Evolutionary conservation across 116 monocot species (phyloP).

Genomic region (Cymodocea nodosa): DNA sequence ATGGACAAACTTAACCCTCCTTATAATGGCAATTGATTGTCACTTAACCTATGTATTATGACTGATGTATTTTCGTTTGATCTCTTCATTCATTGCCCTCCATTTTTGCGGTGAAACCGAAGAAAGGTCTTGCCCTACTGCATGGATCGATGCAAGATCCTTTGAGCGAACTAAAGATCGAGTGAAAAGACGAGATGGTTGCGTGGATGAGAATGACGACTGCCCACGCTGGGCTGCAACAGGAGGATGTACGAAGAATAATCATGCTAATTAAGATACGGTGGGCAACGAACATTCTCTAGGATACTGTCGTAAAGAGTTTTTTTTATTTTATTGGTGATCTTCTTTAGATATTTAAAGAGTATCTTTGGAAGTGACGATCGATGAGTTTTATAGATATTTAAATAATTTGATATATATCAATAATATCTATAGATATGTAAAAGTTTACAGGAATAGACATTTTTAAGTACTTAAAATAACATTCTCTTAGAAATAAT

Average conservation of each 20-base stretch:
- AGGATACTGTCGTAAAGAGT: slow-evolving; percentile 59
- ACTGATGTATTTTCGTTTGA: background rate
- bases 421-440: too few species aligned
- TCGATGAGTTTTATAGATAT: too few species aligned
- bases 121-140: slow-evolving; percentile 85
- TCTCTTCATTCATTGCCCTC: background rate
- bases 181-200: background rate
- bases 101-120: slow-evolving; percentile 55
- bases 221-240: slow-evolving; percentile 65
- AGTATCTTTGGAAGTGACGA: too few species aligned
- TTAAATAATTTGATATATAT: too few species aligned
- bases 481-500: too few species aligned
- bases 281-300: slow-evolving; percentile 30
- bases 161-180: slow-evolving; percentile 24
- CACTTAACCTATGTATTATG: too few species aligned
- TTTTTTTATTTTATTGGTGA: slow-evolving; percentile 26
- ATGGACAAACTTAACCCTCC: too few species aligned
- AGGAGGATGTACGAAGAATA: slow-evolving; percentile 73
- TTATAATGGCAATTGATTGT: too few species aligned
- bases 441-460: too few species aligned
- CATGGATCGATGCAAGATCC: slow-evolving; percentile 80
- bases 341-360: background rate
- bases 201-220: slow-evolving; percentile 15
- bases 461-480: too few species aligned
- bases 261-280: slow-evolving; percentile 65